Evolutionary conservation across 23 red algal species (phyloP).

Genomic region (Porphyridium purpureum): DNA sequence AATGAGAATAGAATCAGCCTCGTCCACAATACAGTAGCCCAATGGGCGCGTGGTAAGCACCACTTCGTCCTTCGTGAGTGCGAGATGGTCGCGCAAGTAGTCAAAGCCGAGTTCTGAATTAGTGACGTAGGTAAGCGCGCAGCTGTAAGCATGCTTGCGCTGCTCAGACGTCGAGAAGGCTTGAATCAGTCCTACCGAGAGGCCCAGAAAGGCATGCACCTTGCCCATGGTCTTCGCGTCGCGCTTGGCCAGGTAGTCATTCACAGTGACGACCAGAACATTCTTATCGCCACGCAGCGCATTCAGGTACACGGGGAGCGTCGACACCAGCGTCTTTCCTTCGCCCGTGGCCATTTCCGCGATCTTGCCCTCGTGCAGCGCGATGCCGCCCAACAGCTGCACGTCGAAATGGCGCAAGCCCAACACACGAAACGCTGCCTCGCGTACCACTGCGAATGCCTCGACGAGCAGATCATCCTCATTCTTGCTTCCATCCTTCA

Average conservation of each 20-base stretch:
- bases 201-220: conserved; percentile 31
- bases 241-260: conserved; percentile 83
- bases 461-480: conserved; percentile 44
- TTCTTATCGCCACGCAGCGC: conserved; percentile 24
- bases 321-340: conserved; percentile 85
- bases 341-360: conserved; percentile 98
- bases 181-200: conserved; percentile 67
- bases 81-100: conserved; percentile 90
- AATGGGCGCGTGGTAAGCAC: conserved; percentile 43
- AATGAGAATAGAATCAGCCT: conserved; percentile 92
- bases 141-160: conserved; percentile 36
- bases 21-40: conserved; percentile 78
- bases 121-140: conserved; percentile 83
- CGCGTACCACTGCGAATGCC: conserved; percentile 71
- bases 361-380: conserved; percentile 43
- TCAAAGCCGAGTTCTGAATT: conserved; percentile 99
- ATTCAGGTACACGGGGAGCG: conserved; percentile 36
- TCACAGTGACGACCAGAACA: conserved; percentile 81
- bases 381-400: conserved; percentile 78
- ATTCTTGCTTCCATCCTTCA: conserved; percentile 6
- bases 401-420: conserved; percentile 89
- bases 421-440: conserved; percentile 58
- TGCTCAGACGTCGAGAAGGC: conserved; percentile 14
- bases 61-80: conserved; percentile 38
- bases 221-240: conserved; percentile 58